Evolutionary conservation across 2,329 filamentous ascomycete genomes (phyloP), one percentile per base, ranked within the genome.

Genomic region (Xylaria polymorpha): DNA sequence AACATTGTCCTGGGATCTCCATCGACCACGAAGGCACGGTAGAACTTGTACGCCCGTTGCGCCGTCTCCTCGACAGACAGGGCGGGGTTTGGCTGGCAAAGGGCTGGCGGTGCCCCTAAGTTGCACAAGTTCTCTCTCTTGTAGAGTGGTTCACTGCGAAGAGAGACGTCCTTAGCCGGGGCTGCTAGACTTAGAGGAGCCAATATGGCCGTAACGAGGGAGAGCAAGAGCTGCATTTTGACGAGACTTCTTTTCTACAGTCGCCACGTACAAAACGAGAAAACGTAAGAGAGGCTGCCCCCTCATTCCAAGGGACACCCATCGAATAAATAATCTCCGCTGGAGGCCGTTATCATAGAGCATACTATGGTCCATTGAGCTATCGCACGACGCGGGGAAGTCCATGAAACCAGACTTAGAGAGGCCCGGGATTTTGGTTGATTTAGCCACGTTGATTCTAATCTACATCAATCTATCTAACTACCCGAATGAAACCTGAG

Each of bases 1-100:
- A 82, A 82, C 80, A 82, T 82, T 39, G 73, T 80, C 63, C 75
- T 73, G 0, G 80, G 79, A 57, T 81, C 78, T 2, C 80, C 80
- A 56, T 82, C 80, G 3, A 81, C 79, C 4, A 82, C 79, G 60
- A 82, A 82, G 1, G 80, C 79, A 29, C 80, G 79, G 63, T 82
- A 82, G 75, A 82, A 82, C 56, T 80, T 71, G 74, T 82, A 82
- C 2, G 80, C 80, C 43, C 80, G 71, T 63, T 75, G 68, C 1
- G 80, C 80, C 15, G 80, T 81, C 74, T 81, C 78, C 66, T 80
- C 80, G 12, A 80, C 76, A 3, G 79, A 79, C 18, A 81, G 70
- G 2, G 76, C 73, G 1, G 76, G 25, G 55, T 81, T 74, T 4
- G 80, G 80, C 50, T 75, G 58, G 73, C 80, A 82, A n/a, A 81